Conservation (phyloP, 148 eudicot species). For the Rhododendron kiyosumense region DNA sequence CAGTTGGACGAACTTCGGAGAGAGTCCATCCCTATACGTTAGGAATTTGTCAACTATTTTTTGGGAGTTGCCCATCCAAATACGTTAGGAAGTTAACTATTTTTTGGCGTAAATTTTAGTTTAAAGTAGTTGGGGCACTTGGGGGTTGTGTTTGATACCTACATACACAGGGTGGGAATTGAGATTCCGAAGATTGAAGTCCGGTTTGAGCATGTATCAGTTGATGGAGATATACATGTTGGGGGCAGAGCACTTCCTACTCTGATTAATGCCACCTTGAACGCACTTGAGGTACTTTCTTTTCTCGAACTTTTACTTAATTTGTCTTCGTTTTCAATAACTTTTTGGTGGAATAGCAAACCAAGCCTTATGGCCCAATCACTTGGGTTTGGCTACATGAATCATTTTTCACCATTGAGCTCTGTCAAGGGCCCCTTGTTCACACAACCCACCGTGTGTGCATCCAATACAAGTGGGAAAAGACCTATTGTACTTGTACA, state of each 20-base stretch:
- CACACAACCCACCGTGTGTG: neutral
- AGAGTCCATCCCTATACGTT: no score
- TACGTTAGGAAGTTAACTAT: no score
- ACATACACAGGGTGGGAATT: conserved; percentile 32
- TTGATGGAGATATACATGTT: conserved; percentile 36
- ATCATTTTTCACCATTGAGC: no score
- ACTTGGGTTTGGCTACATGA: no score
- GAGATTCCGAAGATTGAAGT: conserved; percentile 33
- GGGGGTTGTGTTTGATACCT: neutral
- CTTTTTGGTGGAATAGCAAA: neutral
- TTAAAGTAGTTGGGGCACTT: no score
- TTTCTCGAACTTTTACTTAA: neutral
- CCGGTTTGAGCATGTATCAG: conserved; percentile 30
- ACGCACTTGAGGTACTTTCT: conserved; percentile 29
- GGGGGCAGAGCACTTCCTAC: conserved; percentile 51
- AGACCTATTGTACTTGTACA: neutral
- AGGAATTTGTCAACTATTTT: no score
- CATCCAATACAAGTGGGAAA: no score
- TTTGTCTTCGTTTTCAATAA: neutral
- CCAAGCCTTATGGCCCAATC: no score
- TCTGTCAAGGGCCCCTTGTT: no score
- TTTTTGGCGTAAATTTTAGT: no score
- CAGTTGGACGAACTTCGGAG: no score
- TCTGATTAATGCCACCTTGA: conserved; percentile 27
- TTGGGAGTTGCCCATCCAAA: no score